Evolutionary conservation across 371 early-diverging fungal genomes (phyloP).

Genomic region (Circinella umbellata): DNA sequence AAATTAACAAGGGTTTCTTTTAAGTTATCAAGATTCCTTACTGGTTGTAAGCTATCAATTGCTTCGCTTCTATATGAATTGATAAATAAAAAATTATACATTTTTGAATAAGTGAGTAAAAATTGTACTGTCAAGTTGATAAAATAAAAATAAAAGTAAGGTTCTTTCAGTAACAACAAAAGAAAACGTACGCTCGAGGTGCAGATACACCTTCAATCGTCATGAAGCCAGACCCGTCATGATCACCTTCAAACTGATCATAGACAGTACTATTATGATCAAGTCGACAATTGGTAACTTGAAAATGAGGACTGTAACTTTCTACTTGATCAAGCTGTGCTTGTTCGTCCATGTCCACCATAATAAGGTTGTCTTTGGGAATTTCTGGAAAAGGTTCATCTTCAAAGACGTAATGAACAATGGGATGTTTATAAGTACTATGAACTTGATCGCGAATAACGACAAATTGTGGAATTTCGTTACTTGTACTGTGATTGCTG

Average conservation of each 20-base stretch:
- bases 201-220: conserved; percentile 51
- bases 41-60: conserved; percentile 36
- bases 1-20: conserved; percentile 39
- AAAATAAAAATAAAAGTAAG: not conserved
- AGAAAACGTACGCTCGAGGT: conserved; percentile 31
- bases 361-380: conserved; percentile 54
- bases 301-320: conserved; percentile 57
- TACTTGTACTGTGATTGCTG: conserved; percentile 1
- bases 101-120: not conserved
- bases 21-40: conserved; percentile 33
- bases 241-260: conserved; percentile 42
- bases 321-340: conserved; percentile 36
- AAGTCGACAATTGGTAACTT: conserved; percentile 52
- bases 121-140: not conserved
- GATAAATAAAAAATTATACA: conserved; percentile 5
- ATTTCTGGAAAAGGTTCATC: conserved; percentile 54
- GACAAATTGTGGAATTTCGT: conserved; percentile 55
- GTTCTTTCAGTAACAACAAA: not conserved
- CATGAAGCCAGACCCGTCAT: conserved; percentile 24
- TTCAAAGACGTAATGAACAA: conserved; percentile 62
- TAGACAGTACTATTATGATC: conserved; percentile 39
- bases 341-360: conserved; percentile 51
- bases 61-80: conserved; percentile 30
- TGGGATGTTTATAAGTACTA: conserved; percentile 55
- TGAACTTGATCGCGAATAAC: conserved; percentile 55